These are phyloP conservation scores for Dactylis glomerata DNA, from an alignment of 176 grass and related monocot genomes.

Conservation along the genomic window DNA sequence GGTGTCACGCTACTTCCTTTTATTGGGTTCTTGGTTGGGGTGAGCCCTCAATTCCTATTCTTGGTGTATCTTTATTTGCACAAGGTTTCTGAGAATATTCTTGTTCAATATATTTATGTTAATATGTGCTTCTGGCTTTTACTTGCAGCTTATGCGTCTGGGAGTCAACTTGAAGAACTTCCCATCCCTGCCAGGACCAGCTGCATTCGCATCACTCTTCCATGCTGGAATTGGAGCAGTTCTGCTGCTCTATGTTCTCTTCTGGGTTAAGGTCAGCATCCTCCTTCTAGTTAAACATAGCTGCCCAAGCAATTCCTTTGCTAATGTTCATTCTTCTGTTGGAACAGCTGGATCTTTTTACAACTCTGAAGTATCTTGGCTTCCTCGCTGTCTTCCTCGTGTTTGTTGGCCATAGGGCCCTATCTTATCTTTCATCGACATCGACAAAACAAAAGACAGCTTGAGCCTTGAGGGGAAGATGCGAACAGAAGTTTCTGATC, in stretches of 20 bases:
- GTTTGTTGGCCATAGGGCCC: slow-evolving; percentile 76
- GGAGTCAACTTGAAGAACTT: slow-evolving; percentile 94
- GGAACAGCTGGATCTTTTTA: slow-evolving; percentile 92
- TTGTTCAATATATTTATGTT: neutral
- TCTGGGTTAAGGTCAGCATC: slow-evolving; percentile 82
- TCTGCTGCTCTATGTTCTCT: slow-evolving; percentile 85
- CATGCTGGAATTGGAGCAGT: slow-evolving; percentile 77
- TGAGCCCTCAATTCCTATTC: slow-evolving; percentile 24
- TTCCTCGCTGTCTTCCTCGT: slow-evolving; percentile 63
- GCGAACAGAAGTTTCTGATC: neutral
- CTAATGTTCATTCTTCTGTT: slow-evolving; percentile 18
- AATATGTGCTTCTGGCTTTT: neutral
- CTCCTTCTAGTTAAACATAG: slow-evolving; percentile 3
- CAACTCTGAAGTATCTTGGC: slow-evolving; percentile 75
- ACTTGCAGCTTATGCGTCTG: slow-evolving; percentile 57
- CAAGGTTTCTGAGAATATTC: neutral
- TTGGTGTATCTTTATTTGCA: neutral
- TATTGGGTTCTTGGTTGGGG: slow-evolving; percentile 82
- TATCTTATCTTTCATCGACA: slow-evolving; percentile 55
- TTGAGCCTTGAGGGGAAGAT: slow-evolving; percentile 61
- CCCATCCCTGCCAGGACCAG: slow-evolving; percentile 55
- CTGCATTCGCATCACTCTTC: slow-evolving; percentile 68
- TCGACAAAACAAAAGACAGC: slow-evolving; percentile 80
- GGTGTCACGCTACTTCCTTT: slow-evolving; percentile 64
- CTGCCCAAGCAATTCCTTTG: neutral